A percentile compares a stretch with the other conserved stretches of the same genome.
phyloP scores from a whole-genome alignment of 1,284 basidiomycete genomes.

The Ustilago vetiveriae region DNA sequence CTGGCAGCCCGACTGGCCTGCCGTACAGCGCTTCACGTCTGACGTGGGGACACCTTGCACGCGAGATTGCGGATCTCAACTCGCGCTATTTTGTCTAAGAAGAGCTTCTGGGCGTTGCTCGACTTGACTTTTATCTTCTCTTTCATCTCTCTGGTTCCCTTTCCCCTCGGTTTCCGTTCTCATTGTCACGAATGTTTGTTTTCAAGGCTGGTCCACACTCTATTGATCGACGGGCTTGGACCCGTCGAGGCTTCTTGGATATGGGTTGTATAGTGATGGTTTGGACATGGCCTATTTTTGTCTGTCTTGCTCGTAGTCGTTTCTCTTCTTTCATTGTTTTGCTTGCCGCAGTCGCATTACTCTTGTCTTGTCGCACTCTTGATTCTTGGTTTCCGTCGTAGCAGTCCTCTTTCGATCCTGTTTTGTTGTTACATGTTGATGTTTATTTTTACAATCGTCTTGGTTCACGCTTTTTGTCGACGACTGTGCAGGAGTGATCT shows the following conservation, averaged over 20 bases:
- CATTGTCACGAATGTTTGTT: not conserved
- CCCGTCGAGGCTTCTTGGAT: not conserved
- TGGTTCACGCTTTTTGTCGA: too few species aligned
- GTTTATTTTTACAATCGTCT: too few species aligned
- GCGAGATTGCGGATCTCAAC: conserved; percentile 61
- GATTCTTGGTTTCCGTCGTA: too few species aligned
- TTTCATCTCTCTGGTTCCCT: too few species aligned
- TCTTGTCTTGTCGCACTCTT: too few species aligned
- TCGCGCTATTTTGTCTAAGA: conserved; percentile 53
- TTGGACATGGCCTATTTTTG: not conserved
- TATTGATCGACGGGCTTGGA: not conserved
- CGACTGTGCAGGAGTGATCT: too few species aligned
- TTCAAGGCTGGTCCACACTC: conserved; percentile 4
- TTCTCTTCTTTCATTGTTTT: not conserved
- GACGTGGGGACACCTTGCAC: conserved; percentile 56
- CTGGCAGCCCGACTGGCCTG: conserved; percentile 48
- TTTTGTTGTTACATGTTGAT: too few species aligned
- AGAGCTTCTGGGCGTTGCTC: not conserved
- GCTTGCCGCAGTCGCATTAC: too few species aligned
- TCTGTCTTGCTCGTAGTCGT: not conserved
- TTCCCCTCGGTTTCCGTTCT: too few species aligned
- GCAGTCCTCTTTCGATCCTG: too few species aligned
- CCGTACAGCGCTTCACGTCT: conserved; percentile 42
- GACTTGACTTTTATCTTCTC: too few species aligned
- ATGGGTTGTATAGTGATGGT: conserved; percentile 7